Base-by-base conservation (phyloP, 2,329 filamentous ascomycete genomes). In the Fusarium lyarnte region DNA sequence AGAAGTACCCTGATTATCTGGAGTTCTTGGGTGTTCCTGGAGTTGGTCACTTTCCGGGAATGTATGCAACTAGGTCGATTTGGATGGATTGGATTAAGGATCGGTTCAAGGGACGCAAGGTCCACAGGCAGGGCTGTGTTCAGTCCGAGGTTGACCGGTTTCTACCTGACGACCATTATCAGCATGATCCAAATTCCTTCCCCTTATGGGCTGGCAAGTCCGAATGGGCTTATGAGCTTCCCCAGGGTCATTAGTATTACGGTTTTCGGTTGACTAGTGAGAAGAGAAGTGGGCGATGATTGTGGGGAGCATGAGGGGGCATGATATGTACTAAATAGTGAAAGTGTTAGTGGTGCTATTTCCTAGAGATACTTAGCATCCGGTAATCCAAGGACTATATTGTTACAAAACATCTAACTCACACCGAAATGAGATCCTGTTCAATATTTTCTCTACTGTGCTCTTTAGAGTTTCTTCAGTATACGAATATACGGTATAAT, bases 401-500 rank as follows among this genome's bases (percentile, higher is more conserved):
- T 27, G 27, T 27, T 27, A 27, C 27, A 5, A 27, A 27, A 27
- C 27, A 27, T 5, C 27, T 8, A 27, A 27, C 27, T 27, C 27
- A 7, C 27, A 7, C 27, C 6, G 27, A 8, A 27, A 27, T 27
- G 27, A 27, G 27, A 6, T 27, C 27, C 6, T 27, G 4, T 27
- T 8, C 27, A 27, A 27, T 5, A 27, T 5, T 2, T 27, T 27
- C 6, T 27, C 8, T 27, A 27, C 4, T 27, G 27, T 27, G 4
- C 27, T 27, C 27, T 27, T 5, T 8, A 8, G 3, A 12, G 21
- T 1, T n/a, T n/a, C 19, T n/a, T 7, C 12, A n/a, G 29, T 17
- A 2, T n/a, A 7, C 6, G 14, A 47, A 4, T 4, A n/a, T 31
- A 4, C 7, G 2, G 13, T 7, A 11, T 16, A 0, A 3, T 12